Evolutionary conservation across 345 rosid genomes (phyloP).

Genomic region (Lepidium aucheri): DNA sequence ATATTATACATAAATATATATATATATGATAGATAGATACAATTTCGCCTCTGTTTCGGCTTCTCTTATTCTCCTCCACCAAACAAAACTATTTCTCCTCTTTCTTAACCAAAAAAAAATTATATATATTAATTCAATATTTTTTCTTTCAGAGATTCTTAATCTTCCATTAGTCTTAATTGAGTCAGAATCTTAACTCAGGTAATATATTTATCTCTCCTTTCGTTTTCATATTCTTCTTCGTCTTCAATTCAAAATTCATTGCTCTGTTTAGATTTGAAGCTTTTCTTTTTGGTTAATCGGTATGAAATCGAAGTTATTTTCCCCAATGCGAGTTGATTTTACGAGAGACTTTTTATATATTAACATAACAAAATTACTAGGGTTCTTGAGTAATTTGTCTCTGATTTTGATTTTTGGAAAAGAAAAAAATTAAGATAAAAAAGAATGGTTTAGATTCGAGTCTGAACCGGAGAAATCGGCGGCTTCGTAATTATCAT

Average conservation of each 20-base stretch:
- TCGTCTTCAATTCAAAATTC: no score
- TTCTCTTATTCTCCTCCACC: conserved; percentile 23
- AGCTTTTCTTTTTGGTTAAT: background rate
- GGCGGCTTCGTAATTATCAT: background rate
- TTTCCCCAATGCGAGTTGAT: background rate
- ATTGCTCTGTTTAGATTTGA: no score
- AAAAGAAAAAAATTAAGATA: background rate
- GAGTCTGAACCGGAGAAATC: background rate
- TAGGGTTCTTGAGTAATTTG: background rate
- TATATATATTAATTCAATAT: background rate
- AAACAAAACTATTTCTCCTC: conserved; percentile 7
- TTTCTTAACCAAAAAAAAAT: background rate
- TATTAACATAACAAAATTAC: background rate
- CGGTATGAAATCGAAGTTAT: background rate
- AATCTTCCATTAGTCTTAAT: background rate
- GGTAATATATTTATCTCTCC: background rate
- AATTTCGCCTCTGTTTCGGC: background rate
- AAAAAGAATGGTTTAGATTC: background rate
- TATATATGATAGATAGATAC: conserved; percentile 3
- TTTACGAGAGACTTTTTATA: background rate
- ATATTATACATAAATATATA: no score
- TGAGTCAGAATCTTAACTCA: conserved; percentile 15
- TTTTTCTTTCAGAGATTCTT: conserved; percentile 3
- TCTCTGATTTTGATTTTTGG: background rate
- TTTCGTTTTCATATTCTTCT: background rate